Percentiles rank a stretch among this genome's conserved stretches.
Evolutionary conservation across 1,284 basidiomycete genomes (phyloP).

Genomic region (Anthracocystis panici-leucophaei): DNA sequence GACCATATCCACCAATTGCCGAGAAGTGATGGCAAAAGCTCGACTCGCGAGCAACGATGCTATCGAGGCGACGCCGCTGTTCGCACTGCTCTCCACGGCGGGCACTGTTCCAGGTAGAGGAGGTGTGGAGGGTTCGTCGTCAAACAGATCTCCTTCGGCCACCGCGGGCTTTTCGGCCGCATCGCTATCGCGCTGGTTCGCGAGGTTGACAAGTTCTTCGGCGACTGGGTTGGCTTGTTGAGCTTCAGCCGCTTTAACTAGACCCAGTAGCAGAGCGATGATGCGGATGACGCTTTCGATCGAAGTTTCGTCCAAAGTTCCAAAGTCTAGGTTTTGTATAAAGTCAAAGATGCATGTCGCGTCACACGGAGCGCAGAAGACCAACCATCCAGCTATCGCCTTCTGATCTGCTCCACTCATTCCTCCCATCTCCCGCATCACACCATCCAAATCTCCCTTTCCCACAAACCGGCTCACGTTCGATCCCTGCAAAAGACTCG

Average conservation of each 20-base stretch:
- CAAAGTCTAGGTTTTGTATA: slow-evolving; percentile 14
- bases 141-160: slow-evolving; percentile 26
- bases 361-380: slow-evolving; percentile 1
- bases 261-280: slow-evolving; percentile 7
- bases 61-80: not conserved
- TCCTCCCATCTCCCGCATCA: not conserved
- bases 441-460: not conserved
- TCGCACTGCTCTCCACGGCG: not conserved
- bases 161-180: not conserved
- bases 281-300: slow-evolving; percentile 12
- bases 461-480: not conserved
- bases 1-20: slow-evolving; percentile 15
- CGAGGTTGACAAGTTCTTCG: not conserved
- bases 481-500: not conserved
- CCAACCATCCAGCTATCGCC: slow-evolving; percentile 22
- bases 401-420: slow-evolving; percentile 18
- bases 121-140: slow-evolving; percentile 33
- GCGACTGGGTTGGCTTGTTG: not conserved
- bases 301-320: slow-evolving; percentile 1
- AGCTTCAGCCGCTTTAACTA: slow-evolving; percentile 10
- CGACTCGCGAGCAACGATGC: slow-evolving; percentile 9
- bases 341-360: slow-evolving; percentile 9
- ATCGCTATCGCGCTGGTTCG: not conserved
- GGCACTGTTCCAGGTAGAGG: slow-evolving; percentile 12
- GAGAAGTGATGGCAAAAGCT: not conserved